A percentile compares a stretch with the other conserved stretches of the same genome.
Conservation (phyloP, 2,329 filamentous ascomycete species). For the Colletotrichum salicis region DNA sequence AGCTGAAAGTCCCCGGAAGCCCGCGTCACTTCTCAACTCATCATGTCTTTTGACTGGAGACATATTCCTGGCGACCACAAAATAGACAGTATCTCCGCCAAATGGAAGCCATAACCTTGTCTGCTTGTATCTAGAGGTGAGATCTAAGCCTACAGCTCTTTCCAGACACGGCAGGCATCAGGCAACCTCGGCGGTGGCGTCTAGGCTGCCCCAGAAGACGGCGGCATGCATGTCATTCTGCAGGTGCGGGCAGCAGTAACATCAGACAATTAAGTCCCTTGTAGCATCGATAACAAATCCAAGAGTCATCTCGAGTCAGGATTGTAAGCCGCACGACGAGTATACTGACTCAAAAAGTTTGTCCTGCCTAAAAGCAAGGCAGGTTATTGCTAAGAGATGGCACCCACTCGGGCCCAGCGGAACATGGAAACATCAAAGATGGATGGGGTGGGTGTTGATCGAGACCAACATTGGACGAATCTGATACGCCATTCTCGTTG, state of each 20-base stretch:
- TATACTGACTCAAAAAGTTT: neutral
- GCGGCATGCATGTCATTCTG: neutral
- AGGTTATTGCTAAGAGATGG: conserved; percentile 7
- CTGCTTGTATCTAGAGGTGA: neutral
- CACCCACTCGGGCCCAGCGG: neutral
- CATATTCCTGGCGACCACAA: neutral
- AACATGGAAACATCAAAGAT: too few species aligned
- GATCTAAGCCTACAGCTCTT: neutral
- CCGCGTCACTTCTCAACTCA: neutral
- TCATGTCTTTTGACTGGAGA: neutral
- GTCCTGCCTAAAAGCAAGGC: neutral
- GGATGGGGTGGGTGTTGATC: too few species aligned
- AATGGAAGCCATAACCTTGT: neutral
- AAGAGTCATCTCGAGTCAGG: neutral
- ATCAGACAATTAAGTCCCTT: neutral
- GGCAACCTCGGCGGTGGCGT: neutral
- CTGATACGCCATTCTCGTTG: too few species aligned
- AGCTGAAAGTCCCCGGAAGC: neutral
- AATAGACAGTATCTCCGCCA: neutral
- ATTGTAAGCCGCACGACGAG: neutral
- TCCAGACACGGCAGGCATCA: neutral
- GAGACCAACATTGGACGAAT: too few species aligned
- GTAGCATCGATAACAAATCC: neutral
- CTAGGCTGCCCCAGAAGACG: neutral
- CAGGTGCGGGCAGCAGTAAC: neutral